Base-by-base conservation (phyloP, 805 yeast genomes). In the Blastobotrys muscicola region DNA sequence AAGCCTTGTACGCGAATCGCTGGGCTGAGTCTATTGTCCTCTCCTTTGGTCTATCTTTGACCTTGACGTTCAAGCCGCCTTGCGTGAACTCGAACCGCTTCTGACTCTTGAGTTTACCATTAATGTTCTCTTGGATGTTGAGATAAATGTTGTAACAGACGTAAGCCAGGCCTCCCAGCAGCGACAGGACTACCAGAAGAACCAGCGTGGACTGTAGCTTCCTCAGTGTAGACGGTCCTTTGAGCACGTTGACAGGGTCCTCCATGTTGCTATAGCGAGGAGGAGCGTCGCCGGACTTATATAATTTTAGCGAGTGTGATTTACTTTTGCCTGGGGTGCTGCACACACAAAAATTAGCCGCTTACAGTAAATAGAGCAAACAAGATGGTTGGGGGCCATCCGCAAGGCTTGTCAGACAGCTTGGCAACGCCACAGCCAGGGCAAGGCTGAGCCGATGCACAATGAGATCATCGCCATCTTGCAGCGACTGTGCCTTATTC, bases 11-110 rank as follows among this genome's bases (percentile, higher is more conserved):
- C 2, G 45, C 39, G 8, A 31, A 33, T 29, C 45, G 26, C 39
- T 50, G 53, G 7, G 51, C 53, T 2, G 44, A 33, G 14, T 41
- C 46, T 13, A 39, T 32, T 15, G 38, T 41, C 23, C 43, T 46
- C 12, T 45, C 45, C 36, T 42, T 38, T 8, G 43, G 36, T 11
- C 43, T 31, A 11, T 39, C 41, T 13, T 39, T 43, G 29, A 51
- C 50, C 11, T 38, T 39, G 35, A 51, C 36, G 15, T 35, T 42
- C n/a, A 52, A 30, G 8, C 54, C 52, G 9, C 54, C 54, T 6
- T 42, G 43, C 12, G 41, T 26, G 29, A 53, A 11, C 35, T 41
- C 39, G 45, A 51, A 43, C 34, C 48, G 37, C 13, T 48, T 46
- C 33, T 48, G 45, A 4, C 37, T 29, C 13, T 39, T 42, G 16